Evolutionary conservation across 192 early-diverging fungal genomes (phyloP).

Genomic region (Gryganskiella cystojenkinii): DNA sequence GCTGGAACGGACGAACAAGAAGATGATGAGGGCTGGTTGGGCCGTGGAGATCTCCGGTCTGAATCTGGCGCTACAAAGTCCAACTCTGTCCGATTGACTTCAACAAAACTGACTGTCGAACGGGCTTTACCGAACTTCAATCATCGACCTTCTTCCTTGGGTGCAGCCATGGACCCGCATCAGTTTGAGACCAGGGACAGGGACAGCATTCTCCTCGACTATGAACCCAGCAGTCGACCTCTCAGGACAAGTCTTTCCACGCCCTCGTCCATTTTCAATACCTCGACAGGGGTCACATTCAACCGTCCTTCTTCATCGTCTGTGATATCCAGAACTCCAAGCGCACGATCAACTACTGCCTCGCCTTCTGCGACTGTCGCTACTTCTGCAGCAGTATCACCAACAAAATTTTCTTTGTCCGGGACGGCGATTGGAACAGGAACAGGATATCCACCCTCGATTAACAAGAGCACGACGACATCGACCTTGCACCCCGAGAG

Average conservation of each 20-base stretch:
- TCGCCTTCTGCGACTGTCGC: no score
- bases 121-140: background rate
- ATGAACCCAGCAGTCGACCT: background rate
- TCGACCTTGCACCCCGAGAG: no score
- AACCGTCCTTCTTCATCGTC: slow-evolving; percentile 3
- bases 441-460: no score
- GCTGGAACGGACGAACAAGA: slow-evolving; percentile 12
- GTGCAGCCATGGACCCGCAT: slow-evolving; percentile 38
- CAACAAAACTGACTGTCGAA: slow-evolving; percentile 10
- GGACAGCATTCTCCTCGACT: background rate
- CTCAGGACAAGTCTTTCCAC: slow-evolving; percentile 2
- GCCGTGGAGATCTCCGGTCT: slow-evolving; percentile 22
- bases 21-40: slow-evolving; percentile 47
- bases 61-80: slow-evolving; percentile 29
- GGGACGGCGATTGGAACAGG: no score
- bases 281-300: slow-evolving; percentile 8
- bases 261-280: slow-evolving; percentile 16
- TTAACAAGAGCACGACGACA: no score
- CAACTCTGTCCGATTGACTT: slow-evolving; percentile 39
- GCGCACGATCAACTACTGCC: no score
- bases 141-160: slow-evolving; percentile 16
- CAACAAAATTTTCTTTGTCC: no score
- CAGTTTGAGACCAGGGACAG: slow-evolving; percentile 26
- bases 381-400: no score
- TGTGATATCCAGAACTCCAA: no score